Base-by-base conservation (phyloP, 805 yeast genomes). In the Kodamaea laetipori region DNA sequence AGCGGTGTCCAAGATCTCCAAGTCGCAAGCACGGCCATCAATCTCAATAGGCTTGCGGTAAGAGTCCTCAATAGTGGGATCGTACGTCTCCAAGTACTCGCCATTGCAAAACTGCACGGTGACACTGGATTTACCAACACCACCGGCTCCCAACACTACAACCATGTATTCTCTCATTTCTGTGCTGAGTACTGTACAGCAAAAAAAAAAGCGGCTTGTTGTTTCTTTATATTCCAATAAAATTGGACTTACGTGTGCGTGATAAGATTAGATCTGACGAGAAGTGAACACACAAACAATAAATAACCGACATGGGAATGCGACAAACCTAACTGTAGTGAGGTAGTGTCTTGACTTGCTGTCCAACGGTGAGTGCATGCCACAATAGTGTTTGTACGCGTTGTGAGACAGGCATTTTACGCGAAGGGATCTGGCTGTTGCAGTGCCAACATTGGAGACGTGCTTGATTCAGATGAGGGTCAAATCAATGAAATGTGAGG, bases 31-130 rank as follows among this genome's bases (percentile, higher is more conserved):
- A 52, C 92, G 78, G 25, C 90, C 95, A 62, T 92, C 97, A 26
- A 92, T 82, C 56, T 84, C 90, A 45, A 89, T 81, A 52, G 87
- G 90, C 59, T 89, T 90, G 37, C 95, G 73, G 65, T 92, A 94
- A 0, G 97, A 88, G 59, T 92, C 98, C 61, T 92, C 99, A 51
- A 92, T 94, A 6, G 99, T 94, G 6, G 99, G 98, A 58, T 92
- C 98, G 66, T 92, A 92, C 27, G 89, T 78, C 57, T 92, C 97
- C 43, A 88, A 80, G 62, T 88, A 90, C 2, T 86, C 85, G 8
- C 94, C 94, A 61, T 88, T 95, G 3, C 89, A 95, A 58, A 86
- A 90, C 60, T 89, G 96, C 4, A 89, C 96, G 1, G 97, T 90
- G 31, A 92, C 71, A 30, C 95, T 90, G 17, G 97, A 88, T 58